Percentiles rank a stretch among this genome's conserved stretches.
Evolutionary conservation across 257 asterid genomes (phyloP).

Genomic region (Paraleonurus japonicus): DNA sequence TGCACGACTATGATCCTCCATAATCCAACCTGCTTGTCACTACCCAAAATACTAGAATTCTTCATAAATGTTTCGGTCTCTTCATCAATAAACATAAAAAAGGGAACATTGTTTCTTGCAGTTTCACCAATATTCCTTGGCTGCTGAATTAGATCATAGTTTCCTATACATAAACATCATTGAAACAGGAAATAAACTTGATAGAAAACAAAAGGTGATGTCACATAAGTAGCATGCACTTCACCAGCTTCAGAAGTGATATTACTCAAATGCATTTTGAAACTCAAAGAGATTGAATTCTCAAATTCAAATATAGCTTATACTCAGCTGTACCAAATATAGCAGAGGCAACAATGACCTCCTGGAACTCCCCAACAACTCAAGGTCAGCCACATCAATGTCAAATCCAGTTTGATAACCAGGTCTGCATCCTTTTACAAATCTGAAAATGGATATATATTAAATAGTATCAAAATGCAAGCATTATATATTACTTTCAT

Average conservation of each 20-base stretch:
- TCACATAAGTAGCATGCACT: conserved; percentile 17
- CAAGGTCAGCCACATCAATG: conserved; percentile 74
- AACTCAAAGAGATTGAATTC: conserved; percentile 19
- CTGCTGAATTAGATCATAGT: conserved; percentile 83
- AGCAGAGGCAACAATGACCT: conserved; percentile 95
- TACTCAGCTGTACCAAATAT: conserved; percentile 71
- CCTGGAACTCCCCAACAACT: conserved; percentile 67
- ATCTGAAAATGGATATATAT: conserved; percentile 45
- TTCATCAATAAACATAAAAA: conserved; percentile 93
- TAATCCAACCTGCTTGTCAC: conserved; percentile 63
- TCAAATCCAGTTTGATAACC: conserved; percentile 83
- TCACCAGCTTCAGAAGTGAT: conserved; percentile 20
- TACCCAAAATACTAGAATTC: conserved; percentile 58
- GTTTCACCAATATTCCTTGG: conserved; percentile 66
- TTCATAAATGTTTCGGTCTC: conserved; percentile 78
- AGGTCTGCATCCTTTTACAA: conserved; percentile 86
- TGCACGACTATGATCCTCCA: conserved; percentile 90
- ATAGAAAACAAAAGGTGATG: not conserved
- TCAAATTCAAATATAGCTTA: conserved; percentile 27
- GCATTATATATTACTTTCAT: not conserved
- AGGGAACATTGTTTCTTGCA: conserved; percentile 57
- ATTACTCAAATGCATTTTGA: conserved; percentile 15
- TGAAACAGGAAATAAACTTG: conserved; percentile 13
- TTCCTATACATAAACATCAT: conserved; percentile 51
- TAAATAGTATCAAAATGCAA: conserved; percentile 5